Conservation (phyloP, 257 asterid species). For the Nicotiana noctiflora region DNA sequence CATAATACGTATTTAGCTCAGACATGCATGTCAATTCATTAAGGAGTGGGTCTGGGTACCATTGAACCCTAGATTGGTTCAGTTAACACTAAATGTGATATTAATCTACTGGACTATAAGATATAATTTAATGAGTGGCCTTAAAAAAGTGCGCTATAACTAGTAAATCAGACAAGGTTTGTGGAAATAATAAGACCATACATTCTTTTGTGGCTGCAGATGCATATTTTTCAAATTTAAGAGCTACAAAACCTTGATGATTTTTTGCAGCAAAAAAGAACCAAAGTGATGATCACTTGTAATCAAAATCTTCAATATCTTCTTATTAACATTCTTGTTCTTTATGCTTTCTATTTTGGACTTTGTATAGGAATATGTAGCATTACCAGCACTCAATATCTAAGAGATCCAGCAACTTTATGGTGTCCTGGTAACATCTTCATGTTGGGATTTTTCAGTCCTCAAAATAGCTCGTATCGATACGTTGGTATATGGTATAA, state of each 20-base stretch:
- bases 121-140: too few species aligned
- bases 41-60: background rate
- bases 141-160: too few species aligned
- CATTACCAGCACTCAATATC: background rate
- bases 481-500: conserved; percentile 29
- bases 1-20: background rate
- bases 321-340: background rate
- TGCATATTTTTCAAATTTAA: background rate
- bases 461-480: conserved; percentile 25
- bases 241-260: background rate
- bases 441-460: conserved; percentile 39
- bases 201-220: background rate
- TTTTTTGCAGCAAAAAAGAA: background rate
- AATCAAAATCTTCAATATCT: background rate
- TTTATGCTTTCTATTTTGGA: conserved; percentile 5
- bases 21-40: background rate
- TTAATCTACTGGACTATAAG: too few species aligned
- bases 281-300: background rate
- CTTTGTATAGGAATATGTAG: conserved; percentile 25
- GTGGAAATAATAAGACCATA: background rate
- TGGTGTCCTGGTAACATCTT: conserved; percentile 13
- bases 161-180: too few species aligned
- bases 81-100: too few species aligned
- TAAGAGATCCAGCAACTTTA: conserved; percentile 22
- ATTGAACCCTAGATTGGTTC: background rate